Percentiles rank a stretch among this genome's conserved stretches.
Conservation (phyloP, 768 basidiomycete species). For the Leccinum olivaceopallidum region DNA sequence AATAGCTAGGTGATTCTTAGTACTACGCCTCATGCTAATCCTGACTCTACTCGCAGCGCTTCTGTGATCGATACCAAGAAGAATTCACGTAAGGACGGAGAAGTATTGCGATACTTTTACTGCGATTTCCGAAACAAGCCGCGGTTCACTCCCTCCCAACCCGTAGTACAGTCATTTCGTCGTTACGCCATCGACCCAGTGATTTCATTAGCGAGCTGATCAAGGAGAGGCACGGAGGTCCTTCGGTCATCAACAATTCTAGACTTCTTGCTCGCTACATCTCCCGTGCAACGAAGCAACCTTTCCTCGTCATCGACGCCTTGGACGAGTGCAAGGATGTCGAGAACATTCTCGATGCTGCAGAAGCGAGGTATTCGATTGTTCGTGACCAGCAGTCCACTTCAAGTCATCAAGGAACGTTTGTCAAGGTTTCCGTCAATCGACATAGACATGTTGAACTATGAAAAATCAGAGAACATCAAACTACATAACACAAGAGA, state of each 20-base stretch:
- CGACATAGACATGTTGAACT: neutral
- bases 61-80: slow-evolving; percentile 13
- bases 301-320: too few relatives aligned
- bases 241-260: neutral
- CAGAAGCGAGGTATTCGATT: neutral
- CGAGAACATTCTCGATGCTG: neutral
- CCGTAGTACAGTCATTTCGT: neutral
- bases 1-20: too few relatives aligned
- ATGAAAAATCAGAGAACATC: slow-evolving; percentile 1
- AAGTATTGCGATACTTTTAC: slow-evolving; percentile 17
- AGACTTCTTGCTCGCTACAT: slow-evolving; percentile 3
- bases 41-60: slow-evolving; percentile 7
- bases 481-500: neutral
- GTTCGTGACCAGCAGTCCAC: neutral
- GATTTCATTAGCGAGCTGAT: slow-evolving; percentile 2
- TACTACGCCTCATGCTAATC: too few relatives aligned
- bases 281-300: neutral
- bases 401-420: neutral
- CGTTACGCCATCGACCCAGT: neutral
- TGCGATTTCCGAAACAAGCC: slow-evolving; percentile 21
- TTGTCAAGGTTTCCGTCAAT: neutral
- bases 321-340: neutral
- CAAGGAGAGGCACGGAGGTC: neutral
- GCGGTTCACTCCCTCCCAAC: neutral
- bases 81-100: neutral